Percentiles rank a stretch among this genome's conserved stretches.
Evolutionary conservation across 331 rosid species (phyloP).

Genomic region (Erythrophleum ivorense): DNA sequence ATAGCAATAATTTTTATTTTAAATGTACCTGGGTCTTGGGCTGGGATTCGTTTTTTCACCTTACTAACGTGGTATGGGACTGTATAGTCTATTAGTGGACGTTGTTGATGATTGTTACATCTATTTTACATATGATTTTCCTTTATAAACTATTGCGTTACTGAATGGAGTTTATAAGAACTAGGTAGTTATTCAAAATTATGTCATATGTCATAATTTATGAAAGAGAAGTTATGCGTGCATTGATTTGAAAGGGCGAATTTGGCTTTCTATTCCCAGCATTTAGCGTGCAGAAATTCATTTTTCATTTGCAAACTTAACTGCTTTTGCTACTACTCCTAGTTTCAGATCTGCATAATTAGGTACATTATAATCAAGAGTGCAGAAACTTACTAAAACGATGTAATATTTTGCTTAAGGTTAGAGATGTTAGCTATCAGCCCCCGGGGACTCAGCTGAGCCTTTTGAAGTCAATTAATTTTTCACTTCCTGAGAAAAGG

Average conservation of each 20-base stretch:
- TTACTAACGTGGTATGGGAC: background rate
- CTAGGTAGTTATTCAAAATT: background rate
- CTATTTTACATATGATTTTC: background rate
- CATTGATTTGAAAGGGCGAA: background rate
- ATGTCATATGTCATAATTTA: background rate
- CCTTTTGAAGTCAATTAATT: slow-evolving; percentile 70
- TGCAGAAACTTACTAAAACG: slow-evolving; percentile 15
- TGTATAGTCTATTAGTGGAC: background rate
- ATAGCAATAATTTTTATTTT: background rate
- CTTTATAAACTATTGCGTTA: background rate
- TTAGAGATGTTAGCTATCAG: slow-evolving; percentile 77
- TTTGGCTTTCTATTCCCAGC: slow-evolving; percentile 1
- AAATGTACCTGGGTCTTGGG: background rate
- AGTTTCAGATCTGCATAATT: background rate
- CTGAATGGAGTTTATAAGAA: background rate
- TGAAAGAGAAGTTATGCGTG: background rate
- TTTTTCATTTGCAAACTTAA: background rate
- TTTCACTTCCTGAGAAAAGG: slow-evolving; percentile 88
- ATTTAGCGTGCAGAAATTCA: slow-evolving; percentile 5
- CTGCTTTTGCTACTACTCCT: background rate
- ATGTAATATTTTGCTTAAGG: slow-evolving; percentile 52
- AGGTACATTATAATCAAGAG: background rate
- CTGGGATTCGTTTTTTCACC: background rate
- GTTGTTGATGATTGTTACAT: background rate
- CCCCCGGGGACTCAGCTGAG: slow-evolving; percentile 83